Conservation (phyloP, 768 basidiomycete genomes). For the Trametes villosa region DNA sequence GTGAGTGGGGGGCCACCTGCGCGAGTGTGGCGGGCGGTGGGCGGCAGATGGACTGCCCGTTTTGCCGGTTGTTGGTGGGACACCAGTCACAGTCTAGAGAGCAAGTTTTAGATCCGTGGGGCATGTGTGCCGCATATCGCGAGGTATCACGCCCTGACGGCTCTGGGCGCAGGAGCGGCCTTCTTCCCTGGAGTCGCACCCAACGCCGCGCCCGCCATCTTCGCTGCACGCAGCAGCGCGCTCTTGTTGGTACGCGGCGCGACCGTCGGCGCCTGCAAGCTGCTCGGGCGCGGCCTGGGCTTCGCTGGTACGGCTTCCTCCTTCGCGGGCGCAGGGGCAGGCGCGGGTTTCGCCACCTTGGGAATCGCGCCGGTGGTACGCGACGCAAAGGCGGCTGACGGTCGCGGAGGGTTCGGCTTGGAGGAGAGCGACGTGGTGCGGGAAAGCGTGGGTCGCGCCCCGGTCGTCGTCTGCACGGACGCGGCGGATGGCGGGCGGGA, state of each 20-base stretch:
- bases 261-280: constrained; percentile 62
- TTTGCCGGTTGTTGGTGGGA: background rate
- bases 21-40: background rate
- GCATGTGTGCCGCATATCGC: background rate
- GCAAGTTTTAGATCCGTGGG: too few relatives aligned
- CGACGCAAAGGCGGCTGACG: constrained; percentile 8
- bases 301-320: constrained; percentile 26
- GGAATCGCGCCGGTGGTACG: background rate
- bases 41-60: background rate
- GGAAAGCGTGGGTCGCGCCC: constrained; percentile 7
- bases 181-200: constrained; percentile 18
- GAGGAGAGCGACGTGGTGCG: constrained; percentile 15
- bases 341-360: background rate
- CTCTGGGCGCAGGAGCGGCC: constrained; percentile 13
- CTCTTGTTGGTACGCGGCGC: constrained; percentile 74
- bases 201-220: constrained; percentile 48
- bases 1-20: too few relatives aligned
- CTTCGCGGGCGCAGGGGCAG: background rate
- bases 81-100: too few relatives aligned
- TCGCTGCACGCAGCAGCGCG: constrained; percentile 70
- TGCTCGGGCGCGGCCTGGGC: constrained; percentile 58
- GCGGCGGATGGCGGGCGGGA: constrained; percentile 31
- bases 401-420: constrained; percentile 2
- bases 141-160: constrained; percentile 19
- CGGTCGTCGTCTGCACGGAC: constrained; percentile 5